Percentiles rank a stretch among this genome's conserved stretches.
phyloP scores from a whole-genome alignment of 139 green algal species.

The Trebouxia sp. region DNA sequence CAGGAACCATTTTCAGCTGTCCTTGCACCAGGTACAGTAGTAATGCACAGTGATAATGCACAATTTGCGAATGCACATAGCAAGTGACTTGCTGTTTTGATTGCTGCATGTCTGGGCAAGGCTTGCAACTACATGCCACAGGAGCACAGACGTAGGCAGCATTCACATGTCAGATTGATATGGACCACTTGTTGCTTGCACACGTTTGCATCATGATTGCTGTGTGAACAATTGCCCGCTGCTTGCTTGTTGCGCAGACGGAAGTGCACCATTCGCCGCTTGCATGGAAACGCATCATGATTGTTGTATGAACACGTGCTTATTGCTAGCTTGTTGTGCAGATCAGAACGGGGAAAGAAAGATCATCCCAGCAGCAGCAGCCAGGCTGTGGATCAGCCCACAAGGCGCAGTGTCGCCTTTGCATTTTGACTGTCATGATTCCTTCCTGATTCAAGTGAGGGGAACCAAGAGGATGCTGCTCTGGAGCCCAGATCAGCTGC shows the following conservation, averaged over 20 bases:
- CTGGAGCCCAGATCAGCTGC: constrained; percentile 40
- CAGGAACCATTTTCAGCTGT: constrained; percentile 12
- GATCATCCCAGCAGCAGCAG: constrained; percentile 32
- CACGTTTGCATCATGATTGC: no score
- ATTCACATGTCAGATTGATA: no score
- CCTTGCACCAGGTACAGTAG: neutral
- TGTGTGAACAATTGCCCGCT: no score
- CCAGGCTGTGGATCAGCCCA: constrained; percentile 44
- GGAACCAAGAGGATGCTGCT: constrained; percentile 55
- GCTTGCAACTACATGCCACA: neutral
- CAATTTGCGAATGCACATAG: no score
- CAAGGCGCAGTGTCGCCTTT: constrained; percentile 48
- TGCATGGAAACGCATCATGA: no score
- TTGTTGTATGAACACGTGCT: neutral
- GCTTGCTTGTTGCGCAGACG: no score
- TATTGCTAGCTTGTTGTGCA: neutral
- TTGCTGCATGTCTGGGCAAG: neutral
- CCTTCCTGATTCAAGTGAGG: constrained; percentile 42
- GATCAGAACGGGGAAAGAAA: neutral
- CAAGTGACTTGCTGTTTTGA: neutral
- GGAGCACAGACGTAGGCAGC: no score
- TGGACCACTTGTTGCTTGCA: no score
- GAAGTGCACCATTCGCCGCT: no score
- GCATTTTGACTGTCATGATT: constrained; percentile 47
- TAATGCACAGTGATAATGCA: no score